Base-by-base conservation (phyloP, 768 basidiomycete genomes). In the Calocera cornea region DNA sequence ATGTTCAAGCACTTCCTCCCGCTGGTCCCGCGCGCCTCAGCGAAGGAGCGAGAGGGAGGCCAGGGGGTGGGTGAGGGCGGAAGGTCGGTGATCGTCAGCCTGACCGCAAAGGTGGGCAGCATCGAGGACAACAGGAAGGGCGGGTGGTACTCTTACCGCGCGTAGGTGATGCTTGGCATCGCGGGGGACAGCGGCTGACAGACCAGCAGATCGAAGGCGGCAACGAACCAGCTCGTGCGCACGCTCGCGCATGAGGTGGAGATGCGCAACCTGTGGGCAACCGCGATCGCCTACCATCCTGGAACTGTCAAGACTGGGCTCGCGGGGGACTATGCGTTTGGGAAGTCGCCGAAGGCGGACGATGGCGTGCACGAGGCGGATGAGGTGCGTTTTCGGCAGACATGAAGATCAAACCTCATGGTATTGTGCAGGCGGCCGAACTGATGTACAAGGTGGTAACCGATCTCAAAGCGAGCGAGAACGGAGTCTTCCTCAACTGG, bases 1-100 rank as follows among this genome's bases (percentile, higher is more conserved):
- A 73, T 78, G 0, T 80, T 78, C 73, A 79, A 79, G 67, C 78
- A 80, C 68, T 78, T 80, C 49, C 72, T 74, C 11, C 77, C 77
- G 2, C 75, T 80, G 34, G 70, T 80, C 1, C 78, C 79, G 0
- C 33, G 60, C 68, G 41, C 72, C 70, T 31, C 69, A 71, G 68
- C 68, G 2, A 64, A 68, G 17, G 54, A 68, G 1, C 67, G 67
- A 19, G 78, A 78, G 66, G 78, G 76, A 2, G 77, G 76, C 0
- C 64, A 73, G n/a, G 78, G 77, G 0, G 49, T 75, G 29, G 65
- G 78, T 2, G 65, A 70, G 10, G 24, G 65, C 1, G 73, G 72
- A 0, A 64, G 72, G 41, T 74, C 75, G 50, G 69, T 78, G 17
- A 74, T 78, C 44, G 75, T 76, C 36, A 74, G 72, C 1, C 69